Base-by-base conservation (phyloP, 2,329 filamentous ascomycete genomes). In the Achaetomium macrosporum region DNA sequence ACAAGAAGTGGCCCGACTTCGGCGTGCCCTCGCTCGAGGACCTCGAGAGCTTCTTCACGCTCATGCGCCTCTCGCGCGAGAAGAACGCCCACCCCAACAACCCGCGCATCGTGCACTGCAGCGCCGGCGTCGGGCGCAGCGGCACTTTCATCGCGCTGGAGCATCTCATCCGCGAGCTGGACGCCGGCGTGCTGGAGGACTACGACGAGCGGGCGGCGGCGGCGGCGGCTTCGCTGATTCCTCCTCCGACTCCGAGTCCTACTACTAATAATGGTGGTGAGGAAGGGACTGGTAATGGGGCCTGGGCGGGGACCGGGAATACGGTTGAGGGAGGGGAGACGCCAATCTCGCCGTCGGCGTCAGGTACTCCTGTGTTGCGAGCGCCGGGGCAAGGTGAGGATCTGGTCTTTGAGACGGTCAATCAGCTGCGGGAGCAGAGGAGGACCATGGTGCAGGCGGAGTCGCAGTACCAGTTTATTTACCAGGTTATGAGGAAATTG, bases 141-240 rank as follows among this genome's bases (percentile, higher is more conserved):
- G 93, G 93, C 33, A 97, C 93, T 0, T 99, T 97, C 66, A 96
- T 99, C 63, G 87, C 90, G 1, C 79, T 99, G n/a, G 93, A 97
- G 69, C 90, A 95, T 68, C 80, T 99, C 25, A 77, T 95, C 58
- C 79, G 84, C 35, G 90, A 96, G 69, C 77, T 97, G 10, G 83
- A 88, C 25, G 79, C 83, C 6, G 92, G 90, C 46, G 77, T 83
- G 19, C 71, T 95, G 46, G 74, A 80, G 57, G 66, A 73, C 20
- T 72, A 71, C 54, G 71, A 75, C 50, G 61, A 63, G 36, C 42
- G 48, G 25, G 36, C 5, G 1, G 47, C 6, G 20, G 30, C 2
- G 13, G 8, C n/a, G 11, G 20, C 29, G 47, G 29, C 3, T 10
- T 31, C 31, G 12, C n/a, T 9, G 42, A 7, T 25, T 25, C 25